These are phyloP conservation scores for Puccinellia tenuiflora DNA, from an alignment of 176 grass and related monocot genomes.

Conservation along the genomic window DNA sequence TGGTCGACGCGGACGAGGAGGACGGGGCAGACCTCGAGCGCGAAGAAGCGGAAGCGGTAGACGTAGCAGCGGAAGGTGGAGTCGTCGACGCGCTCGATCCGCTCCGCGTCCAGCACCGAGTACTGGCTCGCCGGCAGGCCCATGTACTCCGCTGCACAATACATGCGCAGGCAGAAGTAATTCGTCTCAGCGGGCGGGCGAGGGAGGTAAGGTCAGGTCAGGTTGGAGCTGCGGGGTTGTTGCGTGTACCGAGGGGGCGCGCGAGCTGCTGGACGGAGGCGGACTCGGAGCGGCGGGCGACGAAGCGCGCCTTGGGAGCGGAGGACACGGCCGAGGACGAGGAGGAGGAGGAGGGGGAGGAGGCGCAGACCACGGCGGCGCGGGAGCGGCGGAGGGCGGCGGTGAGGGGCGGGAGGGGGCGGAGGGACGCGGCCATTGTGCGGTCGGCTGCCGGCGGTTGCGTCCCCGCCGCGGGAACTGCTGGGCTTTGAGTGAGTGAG, in stretches of 20 bases:
- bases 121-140: constrained; percentile 92
- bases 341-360: background rate
- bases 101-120: constrained; percentile 96
- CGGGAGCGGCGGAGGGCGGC: background rate
- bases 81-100: constrained; percentile 84
- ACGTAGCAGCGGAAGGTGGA: constrained; percentile 91
- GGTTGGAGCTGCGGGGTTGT: no score
- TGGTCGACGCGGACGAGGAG: constrained; percentile 88
- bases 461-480: background rate
- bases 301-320: constrained; percentile 69
- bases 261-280: constrained; percentile 60
- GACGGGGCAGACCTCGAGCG: constrained; percentile 92
- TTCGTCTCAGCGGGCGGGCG: no score
- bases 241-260: constrained; percentile 52
- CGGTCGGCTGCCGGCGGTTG: constrained; percentile 3
- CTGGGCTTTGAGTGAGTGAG: background rate
- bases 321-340: constrained; percentile 54
- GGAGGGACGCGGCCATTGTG: constrained; percentile 40
- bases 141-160: constrained; percentile 94
- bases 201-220: no score
- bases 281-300: constrained; percentile 76
- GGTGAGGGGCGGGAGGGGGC: constrained; percentile 27
- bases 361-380: constrained; percentile 26
- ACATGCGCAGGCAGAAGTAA: background rate
- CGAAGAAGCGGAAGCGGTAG: constrained; percentile 91